phyloP scores from a whole-genome alignment of 208 protist species.

The Jaenimonas drosophilae region DNA sequence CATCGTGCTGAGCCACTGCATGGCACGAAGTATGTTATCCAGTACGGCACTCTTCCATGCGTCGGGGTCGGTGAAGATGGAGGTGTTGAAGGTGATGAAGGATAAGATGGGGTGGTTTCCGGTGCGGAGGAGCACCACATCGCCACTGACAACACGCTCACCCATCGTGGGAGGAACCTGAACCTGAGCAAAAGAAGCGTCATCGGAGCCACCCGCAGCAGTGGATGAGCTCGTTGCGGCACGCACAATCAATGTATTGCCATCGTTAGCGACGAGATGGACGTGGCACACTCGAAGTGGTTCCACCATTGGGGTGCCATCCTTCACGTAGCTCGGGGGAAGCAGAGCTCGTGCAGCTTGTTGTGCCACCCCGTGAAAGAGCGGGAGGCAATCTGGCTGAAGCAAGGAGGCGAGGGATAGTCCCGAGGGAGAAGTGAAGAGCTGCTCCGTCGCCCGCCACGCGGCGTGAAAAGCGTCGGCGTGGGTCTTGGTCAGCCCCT shows the following conservation, averaged over 20 bases:
- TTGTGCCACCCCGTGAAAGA: neutral
- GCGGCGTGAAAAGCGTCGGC: neutral
- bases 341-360: too few species aligned
- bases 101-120: neutral
- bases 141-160: conserved; percentile 27
- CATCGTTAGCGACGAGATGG: conserved; percentile 62
- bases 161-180: conserved; percentile 6
- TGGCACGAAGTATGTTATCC: conserved; percentile 23
- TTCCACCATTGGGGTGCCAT: conserved; percentile 7
- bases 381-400: too few species aligned
- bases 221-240: conserved; percentile 3
- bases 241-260: conserved; percentile 37
- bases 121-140: conserved; percentile 35
- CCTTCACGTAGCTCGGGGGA: too few species aligned
- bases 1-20: conserved; percentile 38
- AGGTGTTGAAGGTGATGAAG: conserved; percentile 45
- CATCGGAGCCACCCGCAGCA: neutral
- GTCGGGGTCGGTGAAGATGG: conserved; percentile 39
- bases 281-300: conserved; percentile 37
- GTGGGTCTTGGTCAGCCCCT: conserved; percentile 9
- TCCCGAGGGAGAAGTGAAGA: neutral
- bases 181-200: conserved; percentile 4
- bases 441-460: neutral
- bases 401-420: neutral
- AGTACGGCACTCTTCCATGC: conserved; percentile 54